Evolutionary conservation across 176 grass and related monocot species (phyloP).

Genomic region (Eleusine indica): DNA sequence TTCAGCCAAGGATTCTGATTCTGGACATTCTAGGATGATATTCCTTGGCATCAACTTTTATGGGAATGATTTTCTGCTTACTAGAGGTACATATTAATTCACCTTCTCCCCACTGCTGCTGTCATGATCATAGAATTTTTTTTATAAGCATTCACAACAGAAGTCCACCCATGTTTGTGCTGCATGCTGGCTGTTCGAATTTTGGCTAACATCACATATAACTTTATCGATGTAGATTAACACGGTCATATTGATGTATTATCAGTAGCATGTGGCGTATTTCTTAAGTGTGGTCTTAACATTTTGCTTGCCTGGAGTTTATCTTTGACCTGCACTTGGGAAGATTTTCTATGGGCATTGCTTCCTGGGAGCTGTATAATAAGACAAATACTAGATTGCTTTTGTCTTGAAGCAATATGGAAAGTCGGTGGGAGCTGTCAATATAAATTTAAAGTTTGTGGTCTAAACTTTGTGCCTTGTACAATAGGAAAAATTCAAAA

Average conservation of each 20-base stretch:
- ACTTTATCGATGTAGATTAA: constrained; percentile 17
- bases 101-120: constrained; percentile 7
- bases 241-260: constrained; percentile 6
- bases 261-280: neutral
- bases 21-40: constrained; percentile 61
- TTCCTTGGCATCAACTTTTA: constrained; percentile 97
- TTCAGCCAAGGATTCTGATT: constrained; percentile 40
- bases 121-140: constrained; percentile 21
- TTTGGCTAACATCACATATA: constrained; percentile 22
- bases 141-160: neutral
- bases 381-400: neutral
- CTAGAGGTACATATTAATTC: constrained; percentile 61
- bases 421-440: neutral
- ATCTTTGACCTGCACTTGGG: constrained; percentile 14
- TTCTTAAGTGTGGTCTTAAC: constrained; percentile 11
- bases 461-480: neutral
- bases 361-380: neutral
- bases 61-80: constrained; percentile 87
- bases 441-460: neutral
- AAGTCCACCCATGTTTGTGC: constrained; percentile 25
- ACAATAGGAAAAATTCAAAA: neutral
- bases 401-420: neutral
- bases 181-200: constrained; percentile 15
- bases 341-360: neutral
- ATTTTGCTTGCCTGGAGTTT: constrained; percentile 25